Evolutionary conservation across 2,329 filamentous ascomycete genomes (phyloP), one percentile per base, ranked within the genome.

Genomic region (Cladophialophora psammophila): DNA sequence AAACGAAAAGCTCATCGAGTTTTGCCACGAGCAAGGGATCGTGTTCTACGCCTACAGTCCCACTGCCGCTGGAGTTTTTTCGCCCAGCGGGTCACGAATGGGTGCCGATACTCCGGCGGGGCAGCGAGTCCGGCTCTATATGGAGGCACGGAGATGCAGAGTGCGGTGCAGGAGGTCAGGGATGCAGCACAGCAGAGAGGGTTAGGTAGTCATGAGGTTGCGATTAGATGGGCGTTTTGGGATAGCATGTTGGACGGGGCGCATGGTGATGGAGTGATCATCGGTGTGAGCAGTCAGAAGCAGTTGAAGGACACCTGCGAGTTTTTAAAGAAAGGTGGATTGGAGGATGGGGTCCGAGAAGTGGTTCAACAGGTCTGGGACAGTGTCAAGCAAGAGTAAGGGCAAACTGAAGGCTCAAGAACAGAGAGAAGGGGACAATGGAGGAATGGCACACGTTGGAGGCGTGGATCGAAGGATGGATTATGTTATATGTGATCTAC

Each of bases 261-360:
- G 48, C 48, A 69, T 54, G 75, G 75, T 0, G 86, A 88, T 69
- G 86, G 85, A 12, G 79, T 88, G 26, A 82, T 88, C 31, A 80
- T 88, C 65, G 86, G 87, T 5, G 84, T 87, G 0, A 86, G 84
- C 68, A 87, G 80, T 65, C 78, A 85, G 67, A 72, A 76, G 26
- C 87, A 88, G 74, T 73, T 88, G 50, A 80, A 87, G 72, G 76
- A 79, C 6, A 88, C 88, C 64, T 75, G 88, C 55, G 79, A 76
- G 40, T 84, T 87, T 72, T 69, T 88, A 10, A 85, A 87, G 74
- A 88, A 88, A 75, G 86, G 91, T 0, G 91, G 91, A 0, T 80
- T 96, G 69, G 91, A 91, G 0, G 86, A 90, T 12, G 91, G 92
- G 34, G 88, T 95, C 15, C 84, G 95, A 10, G 79, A 89, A 76